These are phyloP conservation scores for Vickermania ingenoplastis DNA, from an alignment of 208 protist species.

Conservation along the genomic window DNA sequence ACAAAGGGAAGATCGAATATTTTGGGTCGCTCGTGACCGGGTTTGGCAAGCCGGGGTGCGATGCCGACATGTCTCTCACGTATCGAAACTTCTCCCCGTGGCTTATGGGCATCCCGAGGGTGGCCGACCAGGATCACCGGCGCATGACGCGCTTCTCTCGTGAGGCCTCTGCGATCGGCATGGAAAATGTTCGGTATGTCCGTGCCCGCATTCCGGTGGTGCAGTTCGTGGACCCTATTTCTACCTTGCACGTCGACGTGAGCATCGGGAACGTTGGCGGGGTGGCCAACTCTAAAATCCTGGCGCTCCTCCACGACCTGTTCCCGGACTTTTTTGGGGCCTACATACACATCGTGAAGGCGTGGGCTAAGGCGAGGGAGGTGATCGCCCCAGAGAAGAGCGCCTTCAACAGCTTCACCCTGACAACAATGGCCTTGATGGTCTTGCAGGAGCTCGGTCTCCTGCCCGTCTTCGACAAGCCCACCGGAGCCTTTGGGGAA, in stretches of 20 bases:
- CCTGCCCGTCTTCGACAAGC: conserved; percentile 55
- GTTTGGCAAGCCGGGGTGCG: conserved; percentile 68
- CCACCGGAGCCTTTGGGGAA: conserved; percentile 63
- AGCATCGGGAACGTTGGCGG: conserved; percentile 85
- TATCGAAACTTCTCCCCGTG: conserved; percentile 85
- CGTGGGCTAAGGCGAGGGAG: conserved; percentile 77
- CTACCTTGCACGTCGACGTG: conserved; percentile 70
- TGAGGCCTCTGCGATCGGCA: conserved; percentile 64
- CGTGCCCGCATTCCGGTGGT: conserved; percentile 77
- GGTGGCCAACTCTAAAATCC: conserved; percentile 78
- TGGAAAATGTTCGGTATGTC: conserved; percentile 74
- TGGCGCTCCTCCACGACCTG: conserved; percentile 48
- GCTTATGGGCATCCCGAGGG: conserved; percentile 44
- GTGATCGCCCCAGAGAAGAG: conserved; percentile 72
- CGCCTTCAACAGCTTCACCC: conserved; percentile 86
- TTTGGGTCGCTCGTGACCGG: conserved; percentile 81
- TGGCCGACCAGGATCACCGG: conserved; percentile 61
- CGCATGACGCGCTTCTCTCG: conserved; percentile 62
- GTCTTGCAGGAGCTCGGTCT: conserved; percentile 85
- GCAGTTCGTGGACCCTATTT: conserved; percentile 68
- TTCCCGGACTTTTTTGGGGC: conserved; percentile 79
- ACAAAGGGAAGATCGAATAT: conserved; percentile 73
- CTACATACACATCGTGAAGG: conserved; percentile 83
- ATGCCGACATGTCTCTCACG: conserved; percentile 80
- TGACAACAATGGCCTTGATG: conserved; percentile 86